Percentiles rank a stretch among this genome's conserved stretches.
These are phyloP conservation scores for Metschnikowia drakensbergensis DNA, from an alignment of 805 yeast genomes.

Conservation along the genomic window DNA sequence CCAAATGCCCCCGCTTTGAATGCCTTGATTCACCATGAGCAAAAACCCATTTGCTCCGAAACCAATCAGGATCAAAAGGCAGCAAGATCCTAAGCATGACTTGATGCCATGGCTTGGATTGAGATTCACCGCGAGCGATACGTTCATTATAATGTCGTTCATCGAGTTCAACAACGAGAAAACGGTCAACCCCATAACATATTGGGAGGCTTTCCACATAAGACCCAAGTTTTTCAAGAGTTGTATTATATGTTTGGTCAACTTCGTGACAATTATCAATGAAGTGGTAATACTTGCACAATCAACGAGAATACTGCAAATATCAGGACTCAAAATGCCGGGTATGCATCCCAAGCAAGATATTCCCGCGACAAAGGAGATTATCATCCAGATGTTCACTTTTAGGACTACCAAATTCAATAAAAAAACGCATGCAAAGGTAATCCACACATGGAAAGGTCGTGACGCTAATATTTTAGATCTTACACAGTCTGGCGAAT, in stretches of 20 bases:
- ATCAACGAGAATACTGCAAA: slow-evolving; percentile 6
- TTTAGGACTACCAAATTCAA: slow-evolving; percentile 4
- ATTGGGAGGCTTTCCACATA: slow-evolving; percentile 43
- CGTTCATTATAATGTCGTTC: slow-evolving; percentile 50
- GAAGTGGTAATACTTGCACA: slow-evolving; percentile 23
- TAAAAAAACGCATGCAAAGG: slow-evolving; percentile 1
- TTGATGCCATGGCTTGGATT: slow-evolving; percentile 41
- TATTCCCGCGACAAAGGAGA: not conserved
- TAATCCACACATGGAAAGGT: slow-evolving; percentile 14
- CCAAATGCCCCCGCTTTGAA: slow-evolving; percentile 4
- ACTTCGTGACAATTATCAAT: slow-evolving; percentile 24
- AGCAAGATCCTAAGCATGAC: slow-evolving; percentile 54
- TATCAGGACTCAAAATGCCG: slow-evolving; percentile 8
- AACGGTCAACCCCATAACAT: slow-evolving; percentile 45
- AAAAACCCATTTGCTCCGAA: slow-evolving; percentile 45
- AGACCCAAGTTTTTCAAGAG: slow-evolving; percentile 43
- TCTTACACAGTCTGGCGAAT: not conserved
- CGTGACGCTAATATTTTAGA: slow-evolving; percentile 15
- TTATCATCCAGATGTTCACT: slow-evolving; percentile 1
- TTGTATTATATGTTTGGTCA: slow-evolving; percentile 25
- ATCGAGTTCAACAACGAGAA: slow-evolving; percentile 50
- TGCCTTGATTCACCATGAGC: slow-evolving; percentile 18
- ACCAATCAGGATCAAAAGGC: slow-evolving; percentile 46
- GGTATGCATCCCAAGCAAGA: slow-evolving; percentile 1
- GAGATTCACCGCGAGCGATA: slow-evolving; percentile 41